A percentile compares a stretch with the other conserved stretches of the same genome.
Conservation (phyloP, 116 monocot species). For the Iris pallida region DNA sequence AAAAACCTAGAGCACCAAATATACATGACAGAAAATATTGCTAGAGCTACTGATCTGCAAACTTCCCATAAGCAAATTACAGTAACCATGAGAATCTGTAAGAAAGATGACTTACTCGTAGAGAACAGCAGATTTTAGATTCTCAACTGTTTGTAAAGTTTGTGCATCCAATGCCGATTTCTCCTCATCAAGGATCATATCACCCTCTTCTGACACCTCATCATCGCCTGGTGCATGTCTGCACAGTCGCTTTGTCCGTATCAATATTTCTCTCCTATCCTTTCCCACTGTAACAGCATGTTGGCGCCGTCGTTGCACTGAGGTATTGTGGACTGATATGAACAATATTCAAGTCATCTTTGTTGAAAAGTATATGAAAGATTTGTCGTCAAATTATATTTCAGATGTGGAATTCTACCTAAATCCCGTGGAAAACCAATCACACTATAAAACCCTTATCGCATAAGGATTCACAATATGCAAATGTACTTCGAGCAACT, state of each 20-base stretch:
- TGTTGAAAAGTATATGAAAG: neutral
- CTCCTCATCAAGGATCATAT: conserved; percentile 21
- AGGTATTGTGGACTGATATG: conserved; percentile 13
- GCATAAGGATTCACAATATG: too few species aligned
- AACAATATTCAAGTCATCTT: conserved; percentile 6
- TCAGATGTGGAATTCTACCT: too few species aligned
- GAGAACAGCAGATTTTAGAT: conserved; percentile 20
- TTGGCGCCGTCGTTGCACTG: conserved; percentile 20
- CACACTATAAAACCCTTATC: too few species aligned
- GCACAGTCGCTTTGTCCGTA: conserved; percentile 28
- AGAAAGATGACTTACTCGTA: conserved; percentile 18
- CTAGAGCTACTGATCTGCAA: neutral
- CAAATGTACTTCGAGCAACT: too few species aligned
- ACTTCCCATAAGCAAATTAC: neutral
- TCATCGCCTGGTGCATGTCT: conserved; percentile 2
- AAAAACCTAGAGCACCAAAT: neutral
- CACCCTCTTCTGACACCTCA: conserved; percentile 13
- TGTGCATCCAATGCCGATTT: conserved; percentile 14
- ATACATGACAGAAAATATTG: neutral
- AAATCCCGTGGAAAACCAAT: too few species aligned
- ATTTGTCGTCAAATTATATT: too few species aligned
- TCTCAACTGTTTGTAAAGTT: conserved; percentile 12
- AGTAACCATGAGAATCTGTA: neutral
- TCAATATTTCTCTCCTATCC: conserved; percentile 19
- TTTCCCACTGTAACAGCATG: conserved; percentile 18